Conservation (phyloP, 2,329 filamentous ascomycete species). For the Exophiala lecanii-corni region DNA sequence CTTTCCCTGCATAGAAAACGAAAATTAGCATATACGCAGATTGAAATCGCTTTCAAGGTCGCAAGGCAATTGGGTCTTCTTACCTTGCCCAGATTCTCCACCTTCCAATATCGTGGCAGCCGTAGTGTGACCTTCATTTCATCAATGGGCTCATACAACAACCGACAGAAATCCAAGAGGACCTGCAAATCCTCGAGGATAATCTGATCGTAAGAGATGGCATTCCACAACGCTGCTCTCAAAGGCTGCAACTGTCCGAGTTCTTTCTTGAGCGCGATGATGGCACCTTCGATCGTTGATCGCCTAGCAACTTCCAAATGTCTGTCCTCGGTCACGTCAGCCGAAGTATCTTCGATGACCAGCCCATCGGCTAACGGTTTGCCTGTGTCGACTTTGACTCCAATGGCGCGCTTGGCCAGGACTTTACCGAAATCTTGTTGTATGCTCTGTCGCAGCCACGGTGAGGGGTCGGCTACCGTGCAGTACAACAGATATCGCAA, state of each 20-base stretch:
- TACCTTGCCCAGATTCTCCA: slow-evolving; percentile 50
- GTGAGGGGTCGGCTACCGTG: slow-evolving; percentile 54
- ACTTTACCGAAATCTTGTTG: slow-evolving; percentile 50
- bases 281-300: slow-evolving; percentile 54
- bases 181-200: slow-evolving; percentile 52
- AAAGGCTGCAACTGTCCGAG: slow-evolving; percentile 47
- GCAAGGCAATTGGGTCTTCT: no score
- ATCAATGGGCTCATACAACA: slow-evolving; percentile 52
- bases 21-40: not conserved
- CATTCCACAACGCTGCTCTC: slow-evolving; percentile 53
- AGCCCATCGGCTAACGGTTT: slow-evolving; percentile 37
- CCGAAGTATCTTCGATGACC: slow-evolving; percentile 55
- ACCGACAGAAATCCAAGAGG: slow-evolving; percentile 53
- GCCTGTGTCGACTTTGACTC: slow-evolving; percentile 52
- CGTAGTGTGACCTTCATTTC: slow-evolving; percentile 47
- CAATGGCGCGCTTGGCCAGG: slow-evolving; percentile 56
- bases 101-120: slow-evolving; percentile 55
- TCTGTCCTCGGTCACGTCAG: slow-evolving; percentile 42
- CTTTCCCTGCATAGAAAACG: slow-evolving; percentile 32
- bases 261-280: slow-evolving; percentile 52
- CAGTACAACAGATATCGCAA: slow-evolving; percentile 54
- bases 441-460: slow-evolving; percentile 52
- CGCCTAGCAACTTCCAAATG: slow-evolving; percentile 51
- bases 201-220: slow-evolving; percentile 49
- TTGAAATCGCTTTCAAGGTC: not conserved